Base-by-base conservation (phyloP, 176 grass and related monocot genomes). In the Lolium perenne region DNA sequence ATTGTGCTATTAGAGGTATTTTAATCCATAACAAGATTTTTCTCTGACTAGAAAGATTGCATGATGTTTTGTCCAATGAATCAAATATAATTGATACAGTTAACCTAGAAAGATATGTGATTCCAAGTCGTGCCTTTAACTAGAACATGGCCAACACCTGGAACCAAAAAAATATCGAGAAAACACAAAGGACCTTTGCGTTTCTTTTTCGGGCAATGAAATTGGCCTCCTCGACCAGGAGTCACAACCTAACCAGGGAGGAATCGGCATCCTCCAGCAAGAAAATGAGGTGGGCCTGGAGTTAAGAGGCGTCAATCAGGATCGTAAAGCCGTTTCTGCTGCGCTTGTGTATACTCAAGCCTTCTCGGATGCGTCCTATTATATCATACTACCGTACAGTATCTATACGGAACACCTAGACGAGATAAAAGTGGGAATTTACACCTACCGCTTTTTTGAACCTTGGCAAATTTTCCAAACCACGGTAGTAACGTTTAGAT, bases 51-150 rank as follows among this genome's bases (percentile, higher is more conserved):
- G 80, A 40, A 78, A 26, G 21, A 43, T 59, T 82, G 12, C 61
- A 83, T 78, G 20, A 70, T 2, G 9, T 83, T 61, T 22, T 7
- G 11, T 58, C 13, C 14, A 77, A 80, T 68, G 10, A 38, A 89
- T 47, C 54, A 14, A 76, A 68, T 23, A 89, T 78, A 83, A 67
- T 3, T 67, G 76, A 56, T 73, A 73, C n/a, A 79, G 45, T 35
- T 43, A 83, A 70, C 18, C 63, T 29, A 41, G 29, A 10, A 71
- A 59, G 38, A 65, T 73, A 84, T 53, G 81, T 63, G 74, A 84
- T 84, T 84, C 22, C 40, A 88, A 9, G 6, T 26, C 62, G 45
- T 22, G 21, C n/a, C 35, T 89, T 89, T n/a, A 88, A 64, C 32
- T 72, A 84, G 26, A 78, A 41, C 45, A 73, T 71, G 41, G 38